Evolutionary conservation across 176 grass and related monocot genomes (phyloP).

Genomic region (Aegilops bicornis): DNA sequence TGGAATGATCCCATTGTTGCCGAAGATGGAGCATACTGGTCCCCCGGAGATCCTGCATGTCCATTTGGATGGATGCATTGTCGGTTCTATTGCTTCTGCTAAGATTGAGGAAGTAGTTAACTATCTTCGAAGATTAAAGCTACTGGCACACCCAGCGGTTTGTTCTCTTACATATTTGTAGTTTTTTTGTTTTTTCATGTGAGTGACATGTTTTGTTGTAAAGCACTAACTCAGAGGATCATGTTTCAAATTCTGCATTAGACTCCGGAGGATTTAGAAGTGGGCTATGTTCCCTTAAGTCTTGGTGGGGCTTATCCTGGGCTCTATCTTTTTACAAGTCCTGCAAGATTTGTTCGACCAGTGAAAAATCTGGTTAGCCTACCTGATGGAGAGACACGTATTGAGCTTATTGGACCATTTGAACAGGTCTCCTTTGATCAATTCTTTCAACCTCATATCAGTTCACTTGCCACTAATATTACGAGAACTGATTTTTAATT

Average conservation of each 20-base stretch:
- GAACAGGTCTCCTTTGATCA: constrained; percentile 62
- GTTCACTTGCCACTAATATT: constrained; percentile 25
- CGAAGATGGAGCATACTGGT: constrained; percentile 73
- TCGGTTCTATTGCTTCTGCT: constrained; percentile 71
- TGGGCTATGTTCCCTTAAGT: constrained; percentile 87
- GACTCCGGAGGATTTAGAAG: constrained; percentile 94
- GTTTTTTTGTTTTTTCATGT: not conserved
- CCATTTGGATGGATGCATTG: constrained; percentile 89
- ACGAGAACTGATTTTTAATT: constrained; percentile 12
- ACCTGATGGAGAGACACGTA: constrained; percentile 48
- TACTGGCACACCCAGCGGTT: constrained; percentile 49
- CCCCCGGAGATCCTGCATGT: constrained; percentile 85
- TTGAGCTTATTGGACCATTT: constrained; percentile 98
- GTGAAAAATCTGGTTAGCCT: constrained; percentile 61
- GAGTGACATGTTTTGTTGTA: not conserved
- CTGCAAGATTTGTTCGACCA: constrained; percentile 83
- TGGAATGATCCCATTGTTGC: constrained; percentile 68
- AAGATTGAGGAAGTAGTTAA: constrained; percentile 59
- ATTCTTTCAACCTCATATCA: constrained; percentile 14
- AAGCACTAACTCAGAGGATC: constrained; percentile 6
- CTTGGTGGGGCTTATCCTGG: constrained; percentile 88
- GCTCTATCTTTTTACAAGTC: constrained; percentile 84
- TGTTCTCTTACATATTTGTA: constrained; percentile 1
- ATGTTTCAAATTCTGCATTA: constrained; percentile 26
- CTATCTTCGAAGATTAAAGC: constrained; percentile 79